Conservation (phyloP, 306 rosid species). For the Vigna hirtella region DNA sequence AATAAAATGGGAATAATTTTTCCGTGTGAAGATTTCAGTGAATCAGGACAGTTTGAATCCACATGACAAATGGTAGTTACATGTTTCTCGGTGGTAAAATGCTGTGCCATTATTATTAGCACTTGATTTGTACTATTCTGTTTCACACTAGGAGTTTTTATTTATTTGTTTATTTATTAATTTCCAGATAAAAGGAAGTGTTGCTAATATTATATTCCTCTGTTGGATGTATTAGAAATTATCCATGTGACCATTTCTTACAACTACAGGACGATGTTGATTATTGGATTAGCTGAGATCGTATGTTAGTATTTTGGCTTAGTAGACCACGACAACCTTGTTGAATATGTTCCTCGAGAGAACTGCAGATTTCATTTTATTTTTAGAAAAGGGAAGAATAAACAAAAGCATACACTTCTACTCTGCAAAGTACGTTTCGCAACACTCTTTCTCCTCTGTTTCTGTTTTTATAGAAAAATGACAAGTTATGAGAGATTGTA, state of each 20-base stretch:
- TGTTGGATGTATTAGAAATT: background rate
- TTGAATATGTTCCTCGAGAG: background rate
- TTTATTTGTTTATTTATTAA: background rate
- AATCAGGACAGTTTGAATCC: background rate
- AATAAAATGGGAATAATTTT: background rate
- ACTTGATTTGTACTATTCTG: background rate
- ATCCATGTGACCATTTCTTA: background rate
- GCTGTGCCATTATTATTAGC: background rate
- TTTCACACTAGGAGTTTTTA: background rate
- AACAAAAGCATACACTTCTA: constrained; percentile 4
- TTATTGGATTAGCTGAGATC: background rate
- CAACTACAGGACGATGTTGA: background rate
- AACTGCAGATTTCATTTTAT: background rate
- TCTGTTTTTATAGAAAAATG: constrained; percentile 6
- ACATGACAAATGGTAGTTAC: background rate
- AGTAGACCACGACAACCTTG: background rate
- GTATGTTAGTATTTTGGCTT: background rate
- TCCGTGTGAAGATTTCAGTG: background rate
- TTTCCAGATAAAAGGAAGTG: background rate
- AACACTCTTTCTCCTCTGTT: background rate
- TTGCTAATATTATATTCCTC: background rate
- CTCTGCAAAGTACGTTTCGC: background rate
- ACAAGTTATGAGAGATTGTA: constrained; percentile 1
- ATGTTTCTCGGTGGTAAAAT: background rate
- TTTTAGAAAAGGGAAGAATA: background rate